Evolutionary conservation across 257 asterid species (phyloP).

Genomic region (Solanum pennellii): DNA sequence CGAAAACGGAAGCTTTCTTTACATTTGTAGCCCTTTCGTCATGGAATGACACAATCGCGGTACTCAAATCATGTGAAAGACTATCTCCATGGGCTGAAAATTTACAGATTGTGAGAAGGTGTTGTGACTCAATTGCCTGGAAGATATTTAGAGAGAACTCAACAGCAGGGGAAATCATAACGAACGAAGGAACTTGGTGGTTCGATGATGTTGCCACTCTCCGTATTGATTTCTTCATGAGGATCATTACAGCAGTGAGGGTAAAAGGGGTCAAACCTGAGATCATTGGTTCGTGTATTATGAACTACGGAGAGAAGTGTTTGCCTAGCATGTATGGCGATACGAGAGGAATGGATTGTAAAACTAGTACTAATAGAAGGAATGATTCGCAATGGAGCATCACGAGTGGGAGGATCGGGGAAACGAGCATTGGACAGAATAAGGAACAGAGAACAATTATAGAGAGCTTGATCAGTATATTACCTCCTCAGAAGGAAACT

Average conservation of each 20-base stretch:
- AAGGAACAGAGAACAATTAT: constrained; percentile 46
- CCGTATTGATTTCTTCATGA: constrained; percentile 51
- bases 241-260: constrained; percentile 51
- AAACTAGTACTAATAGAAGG: constrained; percentile 1
- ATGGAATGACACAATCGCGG: constrained; percentile 58
- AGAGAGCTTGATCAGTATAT: constrained; percentile 58
- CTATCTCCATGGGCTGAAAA: constrained; percentile 84
- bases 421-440: constrained; percentile 18
- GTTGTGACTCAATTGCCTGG: constrained; percentile 68
- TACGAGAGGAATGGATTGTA: constrained; percentile 8
- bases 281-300: constrained; percentile 47
- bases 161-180: constrained; percentile 7
- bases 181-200: constrained; percentile 50
- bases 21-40: constrained; percentile 73
- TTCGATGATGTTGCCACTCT: constrained; percentile 48
- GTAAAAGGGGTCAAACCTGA: constrained; percentile 52
- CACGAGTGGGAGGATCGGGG: constrained; percentile 31
- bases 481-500: constrained; percentile 61
- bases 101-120: constrained; percentile 78
- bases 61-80: constrained; percentile 52
- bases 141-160: constrained; percentile 36
- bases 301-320: constrained; percentile 56
- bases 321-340: constrained; percentile 30
- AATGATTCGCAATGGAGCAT: constrained; percentile 51
- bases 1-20: constrained; percentile 71